phyloP scores from a whole-genome alignment of 2,329 filamentous ascomycete genomes.

The Pseudogymnoascus sp. region DNA sequence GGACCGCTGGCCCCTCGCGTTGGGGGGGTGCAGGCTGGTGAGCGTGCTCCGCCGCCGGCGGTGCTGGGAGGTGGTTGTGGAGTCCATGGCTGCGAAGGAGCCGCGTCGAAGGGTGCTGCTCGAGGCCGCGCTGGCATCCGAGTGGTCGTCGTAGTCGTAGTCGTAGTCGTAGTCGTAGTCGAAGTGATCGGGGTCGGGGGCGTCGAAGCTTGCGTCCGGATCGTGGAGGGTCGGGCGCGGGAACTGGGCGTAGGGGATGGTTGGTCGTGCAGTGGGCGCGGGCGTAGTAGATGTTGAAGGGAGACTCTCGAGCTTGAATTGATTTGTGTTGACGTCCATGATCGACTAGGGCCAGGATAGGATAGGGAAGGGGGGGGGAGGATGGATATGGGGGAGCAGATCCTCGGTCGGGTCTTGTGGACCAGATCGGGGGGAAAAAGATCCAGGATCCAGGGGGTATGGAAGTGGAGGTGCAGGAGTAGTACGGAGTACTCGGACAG shows the following conservation, averaged over 20 bases:
- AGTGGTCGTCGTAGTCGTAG: not conserved
- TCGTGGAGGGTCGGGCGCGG: not conserved
- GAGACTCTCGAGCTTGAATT: slow-evolving; percentile 7
- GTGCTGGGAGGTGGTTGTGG: not conserved
- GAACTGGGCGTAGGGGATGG: slow-evolving; percentile 7
- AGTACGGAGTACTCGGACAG: not conserved
- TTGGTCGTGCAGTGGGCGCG: not conserved
- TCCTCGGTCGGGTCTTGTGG: slow-evolving; percentile 62
- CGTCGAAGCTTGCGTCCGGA: not conserved
- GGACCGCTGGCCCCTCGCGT: not conserved
- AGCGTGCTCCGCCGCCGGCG: not conserved
- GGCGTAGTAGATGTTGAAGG: not conserved
- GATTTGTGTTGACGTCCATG: slow-evolving; percentile 3
- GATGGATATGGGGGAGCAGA: slow-evolving; percentile 86
- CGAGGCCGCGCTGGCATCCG: not conserved
- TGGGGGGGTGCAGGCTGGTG: not conserved
- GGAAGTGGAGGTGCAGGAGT: not conserved
- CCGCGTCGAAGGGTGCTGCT: not conserved
- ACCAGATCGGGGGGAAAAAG: not conserved
- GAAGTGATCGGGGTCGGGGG: not conserved
- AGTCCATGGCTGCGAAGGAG: not conserved
- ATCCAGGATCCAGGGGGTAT: not conserved
- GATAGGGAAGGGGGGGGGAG: slow-evolving; percentile 34
- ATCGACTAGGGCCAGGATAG: slow-evolving; percentile 2
- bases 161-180: not conserved